Evolutionary conservation across 2,329 filamentous ascomycete genomes (phyloP).

Genomic region (Paecilomyces fulvus): DNA sequence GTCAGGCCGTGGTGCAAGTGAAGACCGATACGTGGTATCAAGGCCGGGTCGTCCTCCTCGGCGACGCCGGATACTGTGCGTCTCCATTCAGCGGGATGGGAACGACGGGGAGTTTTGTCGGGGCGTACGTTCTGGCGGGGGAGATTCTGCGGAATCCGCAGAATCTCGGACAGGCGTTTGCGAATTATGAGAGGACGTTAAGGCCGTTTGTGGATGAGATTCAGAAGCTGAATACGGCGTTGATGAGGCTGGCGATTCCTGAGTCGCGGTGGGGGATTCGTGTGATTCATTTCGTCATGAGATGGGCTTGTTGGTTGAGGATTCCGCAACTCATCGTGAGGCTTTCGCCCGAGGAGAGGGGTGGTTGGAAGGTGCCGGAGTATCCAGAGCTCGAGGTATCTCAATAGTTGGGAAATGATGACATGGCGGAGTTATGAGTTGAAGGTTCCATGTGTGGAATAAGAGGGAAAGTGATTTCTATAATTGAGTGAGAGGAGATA

Average conservation of each 20-base stretch:
- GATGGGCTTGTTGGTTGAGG: neutral
- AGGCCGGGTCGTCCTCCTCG: conserved; percentile 30
- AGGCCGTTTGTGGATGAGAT: neutral
- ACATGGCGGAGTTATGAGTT: no score
- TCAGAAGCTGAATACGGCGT: neutral
- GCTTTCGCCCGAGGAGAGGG: conserved; percentile 10
- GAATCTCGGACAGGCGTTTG: neutral
- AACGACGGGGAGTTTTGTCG: conserved; percentile 26
- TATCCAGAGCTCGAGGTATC: conserved; percentile 8
- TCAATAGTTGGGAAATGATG: neutral
- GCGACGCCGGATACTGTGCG: conserved; percentile 33
- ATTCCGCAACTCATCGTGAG: conserved; percentile 10
- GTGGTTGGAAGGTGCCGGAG: conserved; percentile 14
- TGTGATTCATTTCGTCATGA: conserved; percentile 9
- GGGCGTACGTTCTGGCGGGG: conserved; percentile 50
- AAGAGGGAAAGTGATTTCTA: no score
- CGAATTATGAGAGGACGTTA: neutral
- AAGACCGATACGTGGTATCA: conserved; percentile 20
- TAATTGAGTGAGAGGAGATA: no score
- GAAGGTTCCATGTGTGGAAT: no score
- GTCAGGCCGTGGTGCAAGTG: conserved; percentile 29
- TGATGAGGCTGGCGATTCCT: conserved; percentile 4
- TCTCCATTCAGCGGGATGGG: conserved; percentile 28
- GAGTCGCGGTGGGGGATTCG: conserved; percentile 13
- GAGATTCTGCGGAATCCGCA: conserved; percentile 25